Base-by-base conservation (phyloP, 257 asterid species). In the Lithospermum erythrorhizon region DNA sequence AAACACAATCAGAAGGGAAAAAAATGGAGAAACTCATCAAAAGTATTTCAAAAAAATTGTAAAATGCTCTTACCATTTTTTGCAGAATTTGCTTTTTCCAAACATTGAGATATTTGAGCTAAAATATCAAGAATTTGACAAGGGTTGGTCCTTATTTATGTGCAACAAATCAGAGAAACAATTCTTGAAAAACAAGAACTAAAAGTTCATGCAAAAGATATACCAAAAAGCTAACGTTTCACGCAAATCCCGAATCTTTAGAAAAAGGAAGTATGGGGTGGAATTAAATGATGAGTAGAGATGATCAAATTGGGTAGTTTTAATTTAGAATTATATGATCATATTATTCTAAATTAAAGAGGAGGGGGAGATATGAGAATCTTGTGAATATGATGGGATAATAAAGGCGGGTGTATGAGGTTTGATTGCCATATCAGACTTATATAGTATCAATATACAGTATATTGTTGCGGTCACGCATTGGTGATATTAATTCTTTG, bases 61-160 rank as follows among this genome's bases (percentile, higher is more conserved):
- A 27, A 27, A 3, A 53, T 32, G 56, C 8, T 68, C 75, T 63
- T 37, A 90, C 98, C 95, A 72, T 85, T 81, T 90, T 55, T 78
- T 18, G 45, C 55, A 76, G 66, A 90, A 90, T 71, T 81, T 90
- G 83, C 86, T 84, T 65, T 87, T 90, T 55, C 82, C 85, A 51
- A 90, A 78, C 98, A 90, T 90, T 19, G 11, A 59, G 52, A 21
- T 59, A 47, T 27, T 5, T 10, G 3, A 47, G 5, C 29, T 20
- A 20, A 65, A 22, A 49, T 30, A 61, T 37, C 41, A 62, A 68
- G 66, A 64, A 32, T 16, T 57, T 41, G 49, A 41, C 3, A 35
- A 7, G 45, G 14, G 45, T 35, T 35, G 45, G 11, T 35, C 7
- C 7, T 35, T 8, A 35, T 35, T 35, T 2, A 3, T 27, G 32